phyloP scores from a whole-genome alignment of 1,284 basidiomycete species.

The Boletus sp. region DNA sequence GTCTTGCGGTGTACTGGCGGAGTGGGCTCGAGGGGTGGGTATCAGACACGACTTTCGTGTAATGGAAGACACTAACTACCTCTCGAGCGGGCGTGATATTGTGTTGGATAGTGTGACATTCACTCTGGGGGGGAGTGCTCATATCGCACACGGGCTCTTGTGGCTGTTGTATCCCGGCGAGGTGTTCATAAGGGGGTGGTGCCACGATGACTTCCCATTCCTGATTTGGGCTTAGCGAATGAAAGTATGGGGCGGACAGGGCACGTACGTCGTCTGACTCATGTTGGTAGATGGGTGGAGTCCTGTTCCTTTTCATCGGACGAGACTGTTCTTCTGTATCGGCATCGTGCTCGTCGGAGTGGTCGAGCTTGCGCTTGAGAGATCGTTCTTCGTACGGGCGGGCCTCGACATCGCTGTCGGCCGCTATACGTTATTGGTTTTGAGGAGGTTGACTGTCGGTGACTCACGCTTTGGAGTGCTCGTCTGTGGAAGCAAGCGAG shows the following conservation, averaged over 20 bases:
- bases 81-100: conserved; percentile 13
- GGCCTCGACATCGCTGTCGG: conserved; percentile 39
- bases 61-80: conserved; percentile 21
- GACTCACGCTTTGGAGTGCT: conserved; percentile 36
- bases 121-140: conserved; percentile 4
- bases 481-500: conserved; percentile 23
- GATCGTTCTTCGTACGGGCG: conserved; percentile 36
- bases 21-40: conserved; percentile 16
- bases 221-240: conserved; percentile 28
- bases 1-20: conserved; percentile 4
- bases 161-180: conserved; percentile 15
- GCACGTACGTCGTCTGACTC: conserved; percentile 35
- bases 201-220: conserved; percentile 39
- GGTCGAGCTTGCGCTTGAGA: conserved; percentile 47
- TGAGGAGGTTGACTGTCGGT: conserved; percentile 36
- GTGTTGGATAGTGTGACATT: conserved; percentile 5
- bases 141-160: conserved; percentile 18
- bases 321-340: conserved; percentile 29
- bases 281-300: conserved; percentile 45
- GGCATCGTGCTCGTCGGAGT: conserved; percentile 38
- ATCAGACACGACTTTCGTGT: conserved; percentile 17
- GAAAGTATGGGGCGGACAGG: conserved; percentile 3
- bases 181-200: conserved; percentile 37
- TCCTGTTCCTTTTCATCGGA: conserved; percentile 55
- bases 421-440: conserved; percentile 33